Evolutionary conservation across 2,329 filamentous ascomycete species (phyloP).

Genomic region (Ploettnerulaceae sp.): DNA sequence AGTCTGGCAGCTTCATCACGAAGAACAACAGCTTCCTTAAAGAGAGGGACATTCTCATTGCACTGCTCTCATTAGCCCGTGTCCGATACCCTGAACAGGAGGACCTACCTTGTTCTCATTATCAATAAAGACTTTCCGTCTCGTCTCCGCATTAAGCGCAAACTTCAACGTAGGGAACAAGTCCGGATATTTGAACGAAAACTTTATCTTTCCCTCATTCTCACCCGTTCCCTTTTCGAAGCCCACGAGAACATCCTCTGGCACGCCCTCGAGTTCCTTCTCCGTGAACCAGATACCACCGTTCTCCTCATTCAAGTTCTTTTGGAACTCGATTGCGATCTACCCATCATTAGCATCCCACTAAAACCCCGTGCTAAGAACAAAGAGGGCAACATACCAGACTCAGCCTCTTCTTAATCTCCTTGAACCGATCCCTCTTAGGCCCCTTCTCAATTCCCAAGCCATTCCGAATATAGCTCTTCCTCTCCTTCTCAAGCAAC

Average conservation of each 20-base stretch:
- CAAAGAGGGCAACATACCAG: conserved; percentile 4
- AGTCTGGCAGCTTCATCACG: conserved; percentile 74
- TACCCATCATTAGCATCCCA: conserved; percentile 43
- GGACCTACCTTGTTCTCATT: conserved; percentile 69
- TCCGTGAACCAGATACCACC: conserved; percentile 74
- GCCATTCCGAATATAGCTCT: conserved; percentile 72
- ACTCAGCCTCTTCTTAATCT: conserved; percentile 70
- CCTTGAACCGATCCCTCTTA: conserved; percentile 75
- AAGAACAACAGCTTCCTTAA: conserved; percentile 68
- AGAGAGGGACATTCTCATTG: conserved; percentile 66
- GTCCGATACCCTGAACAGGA: conserved; percentile 12
- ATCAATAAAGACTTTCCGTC: conserved; percentile 63
- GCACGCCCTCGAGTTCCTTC: conserved; percentile 70
- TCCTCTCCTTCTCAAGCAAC: conserved; percentile 73
- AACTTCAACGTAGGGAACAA: conserved; percentile 76
- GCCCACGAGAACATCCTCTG: conserved; percentile 59
- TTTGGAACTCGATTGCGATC: conserved; percentile 70
- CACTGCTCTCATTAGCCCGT: conserved; percentile 38
- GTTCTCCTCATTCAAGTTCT: conserved; percentile 78
- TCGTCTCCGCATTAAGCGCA: conserved; percentile 62
- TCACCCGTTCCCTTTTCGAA: conserved; percentile 68
- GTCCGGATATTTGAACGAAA: conserved; percentile 82
- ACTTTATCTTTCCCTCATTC: conserved; percentile 67
- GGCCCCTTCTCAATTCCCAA: conserved; percentile 64
- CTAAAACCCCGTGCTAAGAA: neutral